phyloP scores from a whole-genome alignment of 495 filamentous ascomycete genomes.

The Hypoxylon rickii region DNA sequence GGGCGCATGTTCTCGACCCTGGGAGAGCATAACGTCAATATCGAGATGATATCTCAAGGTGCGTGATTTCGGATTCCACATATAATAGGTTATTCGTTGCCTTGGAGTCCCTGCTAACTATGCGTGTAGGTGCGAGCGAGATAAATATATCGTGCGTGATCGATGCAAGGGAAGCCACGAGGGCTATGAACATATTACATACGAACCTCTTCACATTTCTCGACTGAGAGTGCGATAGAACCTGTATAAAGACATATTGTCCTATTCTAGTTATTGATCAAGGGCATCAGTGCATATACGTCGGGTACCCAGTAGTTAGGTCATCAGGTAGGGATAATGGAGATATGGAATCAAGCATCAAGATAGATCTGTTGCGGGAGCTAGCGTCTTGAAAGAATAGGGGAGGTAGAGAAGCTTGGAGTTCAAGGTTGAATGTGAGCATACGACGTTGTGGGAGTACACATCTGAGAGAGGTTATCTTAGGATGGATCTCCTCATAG shows the following conservation, averaged over 20 bases:
- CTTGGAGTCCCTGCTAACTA: slow-evolving; percentile 27
- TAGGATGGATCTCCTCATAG: no score
- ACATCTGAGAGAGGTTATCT: no score
- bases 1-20: slow-evolving; percentile 89
- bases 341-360: no score
- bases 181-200: slow-evolving; percentile 93
- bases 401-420: no score
- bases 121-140: slow-evolving; percentile 81
- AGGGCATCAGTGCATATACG: not conserved
- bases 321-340: no score
- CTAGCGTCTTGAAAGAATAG: no score
- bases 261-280: not conserved
- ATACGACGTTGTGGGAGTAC: no score
- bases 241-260: not conserved
- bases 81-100: not conserved
- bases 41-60: slow-evolving; percentile 98
- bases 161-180: slow-evolving; percentile 82
- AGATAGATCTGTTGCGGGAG: no score
- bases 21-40: slow-evolving; percentile 85
- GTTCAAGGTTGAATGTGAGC: no score
- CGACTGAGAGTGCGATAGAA: slow-evolving; percentile 38
- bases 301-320: no score
- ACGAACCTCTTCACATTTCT: slow-evolving; percentile 82
- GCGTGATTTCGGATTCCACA: slow-evolving; percentile 34
- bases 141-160: slow-evolving; percentile 99